A percentile compares a stretch with the other conserved stretches of the same genome.
Conservation (phyloP, 768 basidiomycete genomes). For the Xerocomellus amylosporus region DNA sequence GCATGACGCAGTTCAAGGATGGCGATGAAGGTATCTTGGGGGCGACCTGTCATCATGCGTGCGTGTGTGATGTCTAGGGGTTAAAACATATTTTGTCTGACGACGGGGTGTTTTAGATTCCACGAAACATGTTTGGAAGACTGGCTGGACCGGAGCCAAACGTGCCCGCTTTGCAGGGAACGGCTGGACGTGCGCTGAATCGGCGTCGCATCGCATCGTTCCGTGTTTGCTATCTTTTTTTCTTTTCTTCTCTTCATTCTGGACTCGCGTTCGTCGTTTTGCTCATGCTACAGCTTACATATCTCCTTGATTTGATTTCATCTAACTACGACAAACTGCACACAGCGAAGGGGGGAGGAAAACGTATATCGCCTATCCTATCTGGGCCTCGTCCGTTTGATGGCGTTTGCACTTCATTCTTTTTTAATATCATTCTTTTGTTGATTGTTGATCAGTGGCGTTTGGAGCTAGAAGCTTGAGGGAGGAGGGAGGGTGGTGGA, state of each 20-base stretch:
- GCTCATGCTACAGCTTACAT: slow-evolving; percentile 13
- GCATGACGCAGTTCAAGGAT: slow-evolving; percentile 64
- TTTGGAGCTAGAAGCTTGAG: slow-evolving; percentile 1
- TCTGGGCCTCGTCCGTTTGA: slow-evolving; percentile 1
- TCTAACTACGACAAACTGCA: slow-evolving; percentile 6
- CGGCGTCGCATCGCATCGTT: not conserved
- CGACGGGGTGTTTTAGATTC: slow-evolving; percentile 34
- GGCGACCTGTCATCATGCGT: slow-evolving; percentile 59
- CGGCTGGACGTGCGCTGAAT: slow-evolving; percentile 34
- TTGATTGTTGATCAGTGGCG: slow-evolving; percentile 15
- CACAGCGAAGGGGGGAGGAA: not conserved
- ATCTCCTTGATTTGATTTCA: slow-evolving; percentile 2
- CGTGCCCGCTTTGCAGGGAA: slow-evolving; percentile 66
- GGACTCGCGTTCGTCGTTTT: slow-evolving; percentile 13
- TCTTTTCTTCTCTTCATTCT: slow-evolving; percentile 4
- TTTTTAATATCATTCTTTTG: slow-evolving; percentile 31
- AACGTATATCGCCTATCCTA: slow-evolving; percentile 12
- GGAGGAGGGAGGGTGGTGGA: not conserved
- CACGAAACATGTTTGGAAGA: slow-evolving; percentile 61
- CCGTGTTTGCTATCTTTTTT: not conserved
- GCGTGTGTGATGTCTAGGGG: slow-evolving; percentile 23
- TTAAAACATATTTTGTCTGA: not conserved
- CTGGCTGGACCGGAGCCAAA: slow-evolving; percentile 59
- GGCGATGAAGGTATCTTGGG: slow-evolving; percentile 56
- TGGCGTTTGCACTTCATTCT: slow-evolving; percentile 22